Conservation (phyloP, 2,329 filamentous ascomycete genomes). For the Alternaria sp. region DNA sequence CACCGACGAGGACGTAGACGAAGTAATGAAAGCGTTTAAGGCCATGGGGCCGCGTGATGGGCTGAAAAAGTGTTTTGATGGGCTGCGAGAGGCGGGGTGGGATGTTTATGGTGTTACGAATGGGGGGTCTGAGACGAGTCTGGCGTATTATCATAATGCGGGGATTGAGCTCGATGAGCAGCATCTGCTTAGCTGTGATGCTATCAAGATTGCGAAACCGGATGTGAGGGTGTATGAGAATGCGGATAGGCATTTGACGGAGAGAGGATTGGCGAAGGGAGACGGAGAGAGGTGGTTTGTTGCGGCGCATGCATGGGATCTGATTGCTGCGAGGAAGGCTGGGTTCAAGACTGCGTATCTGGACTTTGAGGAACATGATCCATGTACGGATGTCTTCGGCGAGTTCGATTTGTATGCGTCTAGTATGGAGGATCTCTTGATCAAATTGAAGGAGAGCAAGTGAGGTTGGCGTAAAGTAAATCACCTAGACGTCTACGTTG, state of each 20-base stretch:
- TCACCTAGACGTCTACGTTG: background rate
- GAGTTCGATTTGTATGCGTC: slow-evolving; percentile 33
- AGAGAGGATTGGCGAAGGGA: background rate
- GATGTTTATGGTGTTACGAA: slow-evolving; percentile 34
- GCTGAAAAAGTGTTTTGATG: slow-evolving; percentile 30
- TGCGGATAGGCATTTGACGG: slow-evolving; percentile 21
- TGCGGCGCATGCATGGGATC: slow-evolving; percentile 35
- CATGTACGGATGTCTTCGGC: slow-evolving; percentile 30
- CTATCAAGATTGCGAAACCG: slow-evolving; percentile 27
- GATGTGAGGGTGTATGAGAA: slow-evolving; percentile 30
- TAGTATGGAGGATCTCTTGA: slow-evolving; percentile 28
- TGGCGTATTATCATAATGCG: slow-evolving; percentile 25
- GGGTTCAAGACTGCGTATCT: slow-evolving; percentile 36
- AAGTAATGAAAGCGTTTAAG: slow-evolving; percentile 31
- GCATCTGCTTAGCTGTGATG: slow-evolving; percentile 32
- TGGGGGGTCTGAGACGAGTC: slow-evolving; percentile 20
- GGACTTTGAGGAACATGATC: slow-evolving; percentile 32
- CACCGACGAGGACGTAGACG: slow-evolving; percentile 24
- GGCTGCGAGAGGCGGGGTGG: slow-evolving; percentile 24
- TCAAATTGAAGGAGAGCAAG: slow-evolving; percentile 21
- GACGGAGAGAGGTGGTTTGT: slow-evolving; percentile 33
- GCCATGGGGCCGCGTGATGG: slow-evolving; percentile 26
- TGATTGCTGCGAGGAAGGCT: slow-evolving; percentile 25
- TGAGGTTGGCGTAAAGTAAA: background rate
- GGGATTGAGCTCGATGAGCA: slow-evolving; percentile 22